Evolutionary conservation across 163 green algal genomes (phyloP).

Genomic region (Prototheca cutis): DNA sequence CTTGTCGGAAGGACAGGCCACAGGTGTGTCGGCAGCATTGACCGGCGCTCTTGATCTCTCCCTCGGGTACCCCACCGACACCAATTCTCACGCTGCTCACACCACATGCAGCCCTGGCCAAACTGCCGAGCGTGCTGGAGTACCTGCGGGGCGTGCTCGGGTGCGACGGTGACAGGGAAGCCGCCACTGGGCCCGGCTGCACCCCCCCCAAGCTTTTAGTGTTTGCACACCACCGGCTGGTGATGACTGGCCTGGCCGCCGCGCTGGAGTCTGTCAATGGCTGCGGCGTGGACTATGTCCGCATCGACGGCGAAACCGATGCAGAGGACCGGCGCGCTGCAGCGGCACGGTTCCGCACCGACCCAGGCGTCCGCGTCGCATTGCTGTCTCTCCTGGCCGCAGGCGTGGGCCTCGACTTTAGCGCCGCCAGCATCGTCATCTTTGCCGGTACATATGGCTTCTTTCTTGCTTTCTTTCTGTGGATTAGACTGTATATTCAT

Average conservation of each 20-base stretch:
- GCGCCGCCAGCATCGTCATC: slow-evolving; percentile 67
- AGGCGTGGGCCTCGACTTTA: slow-evolving; percentile 86
- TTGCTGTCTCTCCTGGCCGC: slow-evolving; percentile 88
- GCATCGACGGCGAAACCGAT: slow-evolving; percentile 73
- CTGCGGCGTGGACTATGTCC: slow-evolving; percentile 54
- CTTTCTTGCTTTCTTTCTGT: no score
- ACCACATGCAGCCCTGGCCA: slow-evolving; percentile 62
- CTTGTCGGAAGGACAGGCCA: not conserved
- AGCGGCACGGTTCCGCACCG: slow-evolving; percentile 42
- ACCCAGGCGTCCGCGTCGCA: slow-evolving; percentile 61
- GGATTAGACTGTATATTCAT: no score
- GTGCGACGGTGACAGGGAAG: not conserved
- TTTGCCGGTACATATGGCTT: slow-evolving; percentile 74
- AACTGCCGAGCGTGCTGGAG: slow-evolving; percentile 65
- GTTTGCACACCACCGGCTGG: slow-evolving; percentile 88
- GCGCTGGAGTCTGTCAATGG: slow-evolving; percentile 7
- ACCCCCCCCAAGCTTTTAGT: slow-evolving; percentile 74
- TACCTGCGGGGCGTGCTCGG: slow-evolving; percentile 47
- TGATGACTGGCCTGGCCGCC: slow-evolving; percentile 58
- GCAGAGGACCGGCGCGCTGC: slow-evolving; percentile 28
- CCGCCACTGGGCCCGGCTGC: not conserved
- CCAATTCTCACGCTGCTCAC: no score
- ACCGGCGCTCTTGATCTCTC: slow-evolving; percentile 34
- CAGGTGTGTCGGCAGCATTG: slow-evolving; percentile 16
- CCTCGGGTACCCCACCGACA: no score